Percentiles rank a stretch among this genome's conserved stretches.
Conservation (phyloP, 2,329 filamentous ascomycete species). For the Exophiala oligosperma region DNA sequence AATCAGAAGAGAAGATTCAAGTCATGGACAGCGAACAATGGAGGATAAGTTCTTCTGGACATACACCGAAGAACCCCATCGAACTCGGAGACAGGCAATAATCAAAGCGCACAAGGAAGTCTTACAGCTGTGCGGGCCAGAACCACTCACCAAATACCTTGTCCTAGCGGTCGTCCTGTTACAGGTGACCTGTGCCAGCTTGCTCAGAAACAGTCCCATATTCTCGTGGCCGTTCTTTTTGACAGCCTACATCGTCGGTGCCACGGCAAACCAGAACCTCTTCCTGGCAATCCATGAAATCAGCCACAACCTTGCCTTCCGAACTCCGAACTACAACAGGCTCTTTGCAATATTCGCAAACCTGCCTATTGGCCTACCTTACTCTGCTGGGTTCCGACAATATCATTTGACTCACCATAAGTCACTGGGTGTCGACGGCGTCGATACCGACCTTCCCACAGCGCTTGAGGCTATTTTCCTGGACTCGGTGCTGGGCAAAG, state of each 20-base stretch:
- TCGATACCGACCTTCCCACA: conserved; percentile 95
- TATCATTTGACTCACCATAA: conserved; percentile 99
- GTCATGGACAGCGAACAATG: background rate
- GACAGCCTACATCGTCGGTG: conserved; percentile 86
- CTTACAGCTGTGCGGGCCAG: conserved; percentile 93
- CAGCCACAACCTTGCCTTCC: conserved; percentile 94
- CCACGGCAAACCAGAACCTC: conserved; percentile 96
- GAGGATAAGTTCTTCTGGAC: conserved; percentile 89
- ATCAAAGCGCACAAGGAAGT: conserved; percentile 99
- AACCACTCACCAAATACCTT: conserved; percentile 92
- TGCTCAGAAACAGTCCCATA: conserved; percentile 74
- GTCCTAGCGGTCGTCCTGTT: conserved; percentile 80
- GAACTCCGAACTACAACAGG: conserved; percentile 74
- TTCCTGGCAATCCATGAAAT: conserved; percentile 99
- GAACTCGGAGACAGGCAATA: conserved; percentile 85
- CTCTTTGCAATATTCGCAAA: conserved; percentile 91
- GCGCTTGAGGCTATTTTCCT: conserved; percentile 88
- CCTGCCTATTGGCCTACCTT: conserved; percentile 90
- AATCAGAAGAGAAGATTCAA: conserved; percentile 4
- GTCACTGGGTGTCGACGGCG: conserved; percentile 90
- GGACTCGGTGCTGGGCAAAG: conserved; percentile 89
- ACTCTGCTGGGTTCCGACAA: conserved; percentile 92
- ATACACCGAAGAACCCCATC: conserved; percentile 96
- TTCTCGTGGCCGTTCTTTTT: conserved; percentile 82
- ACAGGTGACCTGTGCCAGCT: conserved; percentile 75